phyloP scores from a whole-genome alignment of 352 stramenopile species.

The Phytophthora palmivora region DNA sequence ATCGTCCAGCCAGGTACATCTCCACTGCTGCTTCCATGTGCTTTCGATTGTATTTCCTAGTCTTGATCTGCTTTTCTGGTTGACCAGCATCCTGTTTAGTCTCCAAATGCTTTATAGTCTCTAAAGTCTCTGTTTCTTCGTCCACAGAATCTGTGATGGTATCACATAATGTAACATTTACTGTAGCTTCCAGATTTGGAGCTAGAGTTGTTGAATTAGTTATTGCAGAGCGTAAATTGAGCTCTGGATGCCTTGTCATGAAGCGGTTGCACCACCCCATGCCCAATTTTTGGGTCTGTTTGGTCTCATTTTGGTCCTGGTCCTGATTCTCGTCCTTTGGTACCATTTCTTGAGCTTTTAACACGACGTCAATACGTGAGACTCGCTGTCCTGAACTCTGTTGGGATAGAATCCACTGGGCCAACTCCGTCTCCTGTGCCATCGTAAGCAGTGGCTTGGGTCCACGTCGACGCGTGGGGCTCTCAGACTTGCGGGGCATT shows the following conservation, averaged over 20 bases:
- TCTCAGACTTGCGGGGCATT: conserved; percentile 1
- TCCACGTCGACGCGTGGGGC: conserved; percentile 12
- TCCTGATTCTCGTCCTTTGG: conserved; percentile 1
- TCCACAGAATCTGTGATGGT: not conserved
- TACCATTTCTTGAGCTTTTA: conserved; percentile 15
- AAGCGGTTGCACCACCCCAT: conserved; percentile 38
- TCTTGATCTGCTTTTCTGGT: conserved; percentile 2
- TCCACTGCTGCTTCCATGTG: conserved; percentile 36
- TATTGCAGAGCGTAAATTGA: conserved; percentile 21
- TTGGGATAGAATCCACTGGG: conserved; percentile 16
- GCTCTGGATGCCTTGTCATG: conserved; percentile 15
- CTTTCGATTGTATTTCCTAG: conserved; percentile 30
- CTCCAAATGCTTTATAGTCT: not conserved
- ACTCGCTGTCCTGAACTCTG: conserved; percentile 21
- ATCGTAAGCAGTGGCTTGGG: conserved; percentile 28
- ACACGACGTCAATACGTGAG: conserved; percentile 26
- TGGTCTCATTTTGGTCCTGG: conserved; percentile 6
- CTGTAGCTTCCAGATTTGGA: not conserved
- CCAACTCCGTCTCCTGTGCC: conserved; percentile 16
- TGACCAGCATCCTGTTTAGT: not conserved
- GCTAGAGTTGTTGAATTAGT: too few relatives aligned
- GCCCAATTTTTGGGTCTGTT: conserved; percentile 8
- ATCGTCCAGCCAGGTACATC: conserved; percentile 26
- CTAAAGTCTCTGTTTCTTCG: not conserved
- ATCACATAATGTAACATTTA: not conserved